Evolutionary conservation across 2,329 filamentous ascomycete species (phyloP), one percentile per base, ranked within the genome.

Genomic region (Exserohilum turcica): DNA sequence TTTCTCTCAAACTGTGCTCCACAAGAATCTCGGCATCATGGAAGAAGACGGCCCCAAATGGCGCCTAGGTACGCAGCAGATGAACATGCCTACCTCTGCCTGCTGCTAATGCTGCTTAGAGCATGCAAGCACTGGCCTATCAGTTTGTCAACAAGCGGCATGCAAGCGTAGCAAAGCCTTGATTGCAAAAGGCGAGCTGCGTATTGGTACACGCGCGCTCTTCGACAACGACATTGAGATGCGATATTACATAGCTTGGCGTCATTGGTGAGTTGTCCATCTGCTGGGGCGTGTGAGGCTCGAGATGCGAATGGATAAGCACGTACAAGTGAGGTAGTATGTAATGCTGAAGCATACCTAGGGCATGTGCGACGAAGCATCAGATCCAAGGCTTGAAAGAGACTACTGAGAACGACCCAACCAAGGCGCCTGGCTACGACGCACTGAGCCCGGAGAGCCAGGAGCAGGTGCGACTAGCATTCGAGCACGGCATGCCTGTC

Each of bases 301-400:
- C 5, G 27, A 24, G 12, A 27, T 2, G 21, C 13, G 6, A 24
- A 10, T n/a, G 19, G 6, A 27, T 18, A 13, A 6, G 21, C 12
- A 12, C 10, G 5, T 10, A 3, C n/a, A 2, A 16, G 16, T 18
- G 13, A 19, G 21, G 3, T 12, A 10, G n/a, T 1, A 13, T 9
- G 1, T n/a, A 19, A 3, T 19, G 18, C 33, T 54, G 24, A 54
- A 8, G 19, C 46, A 18, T 9, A 13, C 0, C 2, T 13, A 95
- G 92, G 92, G 91, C 91, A 9, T 97, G 92, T 65, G 84, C 91
- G 27, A 94, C 91, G n/a, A 90, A 90, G 31, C 79, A 82, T 39
- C 84, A 90, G 63, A 76, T 96, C 56, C 65, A 78, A 51, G 86
- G 88, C 55, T 75, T 92, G 38, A 83, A 86, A 56, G 78, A 84